Evolutionary conservation across 176 grass and related monocot genomes (phyloP).

Genomic region (Cenchrus fungigraminus): DNA sequence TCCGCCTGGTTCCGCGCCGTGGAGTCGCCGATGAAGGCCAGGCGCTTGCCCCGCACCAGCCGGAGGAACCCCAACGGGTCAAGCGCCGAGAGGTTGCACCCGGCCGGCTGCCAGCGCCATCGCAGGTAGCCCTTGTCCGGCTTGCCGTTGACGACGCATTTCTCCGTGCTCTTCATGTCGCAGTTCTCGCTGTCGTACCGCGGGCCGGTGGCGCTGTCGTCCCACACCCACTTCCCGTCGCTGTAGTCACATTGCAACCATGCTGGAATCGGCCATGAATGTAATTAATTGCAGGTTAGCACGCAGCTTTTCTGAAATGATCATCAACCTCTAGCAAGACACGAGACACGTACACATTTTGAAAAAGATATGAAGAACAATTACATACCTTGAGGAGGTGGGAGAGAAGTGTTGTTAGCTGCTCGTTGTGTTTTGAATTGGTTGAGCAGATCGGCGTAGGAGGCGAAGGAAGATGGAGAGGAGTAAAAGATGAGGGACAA

Average conservation of each 20-base stretch:
- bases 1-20: conserved; percentile 56
- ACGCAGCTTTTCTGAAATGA: not conserved
- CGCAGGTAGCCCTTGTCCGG: conserved; percentile 42
- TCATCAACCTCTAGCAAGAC: not conserved
- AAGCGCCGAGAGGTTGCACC: conserved; percentile 29
- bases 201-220: not conserved
- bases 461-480: not conserved
- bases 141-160: conserved; percentile 44
- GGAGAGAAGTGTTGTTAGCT: not conserved
- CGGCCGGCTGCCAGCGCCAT: conserved; percentile 50
- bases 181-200: conserved; percentile 39
- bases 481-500: conserved; percentile 18
- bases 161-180: conserved; percentile 35
- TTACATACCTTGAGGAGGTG: conserved; percentile 18
- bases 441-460: not conserved
- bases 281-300: not conserved
- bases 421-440: not conserved
- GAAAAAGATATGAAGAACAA: not conserved
- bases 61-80: conserved; percentile 38
- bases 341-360: not conserved
- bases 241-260: conserved; percentile 43
- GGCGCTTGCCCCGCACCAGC: conserved; percentile 25
- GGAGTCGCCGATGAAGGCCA: conserved; percentile 55
- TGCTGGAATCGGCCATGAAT: not conserved
- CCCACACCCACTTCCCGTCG: conserved; percentile 45